A percentile compares a stretch with the other conserved stretches of the same genome.
phyloP scores from a whole-genome alignment of 495 filamentous ascomycete genomes.

The Aspergillus diversus region DNA sequence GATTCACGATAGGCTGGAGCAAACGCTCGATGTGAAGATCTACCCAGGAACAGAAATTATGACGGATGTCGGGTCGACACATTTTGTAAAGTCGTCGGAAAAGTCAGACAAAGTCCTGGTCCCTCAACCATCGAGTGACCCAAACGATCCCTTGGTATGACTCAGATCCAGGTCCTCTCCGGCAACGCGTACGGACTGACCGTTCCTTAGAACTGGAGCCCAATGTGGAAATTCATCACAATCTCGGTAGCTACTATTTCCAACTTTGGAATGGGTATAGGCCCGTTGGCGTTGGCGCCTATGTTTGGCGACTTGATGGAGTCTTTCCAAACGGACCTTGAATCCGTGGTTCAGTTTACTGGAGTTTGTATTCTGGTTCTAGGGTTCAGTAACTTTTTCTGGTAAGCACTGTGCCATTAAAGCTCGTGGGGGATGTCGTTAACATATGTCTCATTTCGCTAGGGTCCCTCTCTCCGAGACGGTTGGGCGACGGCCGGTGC shows the following conservation, averaged over 20 bases:
- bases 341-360: constrained; percentile 53
- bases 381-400: constrained; percentile 67
- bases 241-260: constrained; percentile 51
- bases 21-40: constrained; percentile 57
- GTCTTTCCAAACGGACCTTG: constrained; percentile 56
- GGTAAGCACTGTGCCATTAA: constrained; percentile 29
- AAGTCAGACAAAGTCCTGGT: constrained; percentile 47
- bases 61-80: constrained; percentile 60
- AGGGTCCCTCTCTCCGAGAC: constrained; percentile 62
- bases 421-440: background rate
- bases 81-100: constrained; percentile 58
- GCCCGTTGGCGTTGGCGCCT: constrained; percentile 61
- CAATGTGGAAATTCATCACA: constrained; percentile 44
- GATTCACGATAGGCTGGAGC: constrained; percentile 34
- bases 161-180: background rate
- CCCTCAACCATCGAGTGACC: constrained; percentile 54
- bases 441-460: background rate
- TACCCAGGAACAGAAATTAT: constrained; percentile 68
- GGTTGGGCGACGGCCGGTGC: constrained; percentile 61
- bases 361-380: constrained; percentile 64
- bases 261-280: constrained; percentile 61
- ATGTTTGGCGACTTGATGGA: constrained; percentile 60
- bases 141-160: constrained; percentile 45
- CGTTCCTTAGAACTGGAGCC: constrained; percentile 43
- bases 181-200: background rate